A percentile compares a stretch with the other conserved stretches of the same genome.
Evolutionary conservation across 495 filamentous ascomycete genomes (phyloP).

Genomic region (Lentithecium fluviatile): DNA sequence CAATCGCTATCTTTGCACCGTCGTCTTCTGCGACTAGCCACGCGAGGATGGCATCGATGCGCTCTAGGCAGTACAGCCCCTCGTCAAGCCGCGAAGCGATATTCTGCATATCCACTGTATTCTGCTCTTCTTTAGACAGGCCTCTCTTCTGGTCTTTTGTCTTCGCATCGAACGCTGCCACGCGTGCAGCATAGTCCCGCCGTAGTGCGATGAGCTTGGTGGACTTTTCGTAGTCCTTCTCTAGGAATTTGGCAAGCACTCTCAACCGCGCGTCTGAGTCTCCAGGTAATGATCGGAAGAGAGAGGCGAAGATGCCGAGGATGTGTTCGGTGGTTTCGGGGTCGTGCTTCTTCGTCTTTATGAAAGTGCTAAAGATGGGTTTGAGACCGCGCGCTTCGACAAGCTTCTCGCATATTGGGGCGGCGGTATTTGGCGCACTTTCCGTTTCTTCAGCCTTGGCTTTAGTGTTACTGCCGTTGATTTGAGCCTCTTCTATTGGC

Average conservation of each 20-base stretch:
- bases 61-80: constrained; percentile 82
- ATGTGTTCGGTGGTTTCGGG: constrained; percentile 74
- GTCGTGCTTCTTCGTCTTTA: constrained; percentile 76
- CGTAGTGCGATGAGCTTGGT: constrained; percentile 67
- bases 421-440: constrained; percentile 35
- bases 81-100: constrained; percentile 81
- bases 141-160: constrained; percentile 57
- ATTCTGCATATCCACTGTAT: constrained; percentile 73
- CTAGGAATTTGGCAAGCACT: constrained; percentile 89
- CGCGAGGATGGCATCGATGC: constrained; percentile 81
- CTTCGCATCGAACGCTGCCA: constrained; percentile 64
- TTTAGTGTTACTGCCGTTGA: constrained; percentile 5
- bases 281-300: constrained; percentile 76
- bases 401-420: constrained; percentile 66
- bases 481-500: not conserved
- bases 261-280: constrained; percentile 79
- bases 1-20: constrained; percentile 68
- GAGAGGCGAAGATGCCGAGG: constrained; percentile 80
- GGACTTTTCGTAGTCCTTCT: constrained; percentile 88
- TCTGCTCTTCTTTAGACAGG: constrained; percentile 55
- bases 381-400: constrained; percentile 86
- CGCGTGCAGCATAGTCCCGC: constrained; percentile 64
- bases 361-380: constrained; percentile 80
- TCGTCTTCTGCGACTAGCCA: constrained; percentile 93
- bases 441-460: not conserved